Percentiles rank a stretch among this genome's conserved stretches.
Evolutionary conservation across 176 grass and related monocot genomes (phyloP).

Genomic region (Saccharum officinarum): DNA sequence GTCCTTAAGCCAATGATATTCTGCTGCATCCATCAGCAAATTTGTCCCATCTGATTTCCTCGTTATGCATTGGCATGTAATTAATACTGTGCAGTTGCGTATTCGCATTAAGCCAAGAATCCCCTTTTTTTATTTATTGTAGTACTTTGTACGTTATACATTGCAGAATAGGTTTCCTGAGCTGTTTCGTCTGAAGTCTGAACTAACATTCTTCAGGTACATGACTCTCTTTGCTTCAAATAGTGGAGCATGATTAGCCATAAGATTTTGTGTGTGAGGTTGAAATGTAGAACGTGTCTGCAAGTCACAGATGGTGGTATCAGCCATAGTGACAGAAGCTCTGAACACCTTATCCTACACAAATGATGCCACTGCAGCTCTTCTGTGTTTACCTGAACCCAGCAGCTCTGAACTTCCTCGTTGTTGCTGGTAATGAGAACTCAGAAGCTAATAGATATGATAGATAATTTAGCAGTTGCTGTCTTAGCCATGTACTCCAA

Average conservation of each 20-base stretch:
- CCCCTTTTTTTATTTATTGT: not conserved
- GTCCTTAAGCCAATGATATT: not conserved
- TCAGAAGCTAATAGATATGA: not conserved
- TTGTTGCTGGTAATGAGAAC: not conserved
- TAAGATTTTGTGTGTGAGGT: not conserved
- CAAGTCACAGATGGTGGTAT: not conserved
- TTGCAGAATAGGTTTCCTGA: not conserved
- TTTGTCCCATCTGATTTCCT: not conserved
- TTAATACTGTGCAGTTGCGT: not conserved
- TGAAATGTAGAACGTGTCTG: not conserved
- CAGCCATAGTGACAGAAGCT: not conserved
- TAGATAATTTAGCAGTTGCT: not conserved
- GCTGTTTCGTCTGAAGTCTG: not conserved
- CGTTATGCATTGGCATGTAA: not conserved
- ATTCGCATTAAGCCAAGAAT: not conserved
- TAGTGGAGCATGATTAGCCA: not conserved
- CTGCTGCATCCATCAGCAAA: not conserved
- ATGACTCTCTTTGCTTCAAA: slow-evolving; percentile 10
- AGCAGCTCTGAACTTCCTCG: not conserved
- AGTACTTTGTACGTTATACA: not conserved
- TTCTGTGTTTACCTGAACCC: not conserved
- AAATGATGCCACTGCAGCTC: not conserved
- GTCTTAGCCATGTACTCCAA: not conserved
- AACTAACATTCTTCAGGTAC: not conserved
- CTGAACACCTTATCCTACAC: slow-evolving; percentile 9